A percentile compares a stretch with the other conserved stretches of the same genome.
Evolutionary conservation across 345 rosid species (phyloP).

Genomic region (Conringia planisiliqua): DNA sequence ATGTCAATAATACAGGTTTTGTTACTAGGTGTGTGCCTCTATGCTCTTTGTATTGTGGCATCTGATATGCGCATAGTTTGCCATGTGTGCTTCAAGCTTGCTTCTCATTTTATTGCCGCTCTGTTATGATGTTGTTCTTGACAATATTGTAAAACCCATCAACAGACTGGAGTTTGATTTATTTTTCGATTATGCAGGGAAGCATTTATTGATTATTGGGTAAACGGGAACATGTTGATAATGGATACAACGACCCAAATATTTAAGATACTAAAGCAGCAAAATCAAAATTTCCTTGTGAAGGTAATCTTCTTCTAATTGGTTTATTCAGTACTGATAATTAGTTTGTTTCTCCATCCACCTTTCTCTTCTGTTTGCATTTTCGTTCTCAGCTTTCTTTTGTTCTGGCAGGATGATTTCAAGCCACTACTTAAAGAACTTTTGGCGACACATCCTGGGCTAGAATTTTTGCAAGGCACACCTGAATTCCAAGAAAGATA

Average conservation of each 20-base stretch:
- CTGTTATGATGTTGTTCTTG: background rate
- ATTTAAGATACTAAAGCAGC: conserved; percentile 72
- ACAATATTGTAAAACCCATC: background rate
- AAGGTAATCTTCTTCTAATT: conserved; percentile 48
- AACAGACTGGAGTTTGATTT: background rate
- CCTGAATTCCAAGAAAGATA: conserved; percentile 99
- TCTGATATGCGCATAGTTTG: background rate
- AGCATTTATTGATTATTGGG: conserved; percentile 80
- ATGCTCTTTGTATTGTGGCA: background rate
- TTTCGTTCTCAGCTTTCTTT: conserved; percentile 7
- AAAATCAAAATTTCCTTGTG: conserved; percentile 61
- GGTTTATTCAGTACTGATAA: background rate
- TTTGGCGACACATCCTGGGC: conserved; percentile 91
- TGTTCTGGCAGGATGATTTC: conserved; percentile 73
- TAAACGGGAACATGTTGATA: conserved; percentile 69
- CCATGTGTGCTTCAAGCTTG: background rate
- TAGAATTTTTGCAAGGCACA: conserved; percentile 91
- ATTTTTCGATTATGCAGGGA: conserved; percentile 46
- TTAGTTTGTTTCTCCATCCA: background rate
- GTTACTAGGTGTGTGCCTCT: conserved; percentile 62
- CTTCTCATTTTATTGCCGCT: background rate
- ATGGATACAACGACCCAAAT: conserved; percentile 77
- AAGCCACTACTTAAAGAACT: conserved; percentile 85
- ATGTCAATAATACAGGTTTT: conserved; percentile 53
- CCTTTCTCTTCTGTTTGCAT: conserved; percentile 2